phyloP scores from a whole-genome alignment of 768 basidiomycete species.

The Lactarius akahatsu region DNA sequence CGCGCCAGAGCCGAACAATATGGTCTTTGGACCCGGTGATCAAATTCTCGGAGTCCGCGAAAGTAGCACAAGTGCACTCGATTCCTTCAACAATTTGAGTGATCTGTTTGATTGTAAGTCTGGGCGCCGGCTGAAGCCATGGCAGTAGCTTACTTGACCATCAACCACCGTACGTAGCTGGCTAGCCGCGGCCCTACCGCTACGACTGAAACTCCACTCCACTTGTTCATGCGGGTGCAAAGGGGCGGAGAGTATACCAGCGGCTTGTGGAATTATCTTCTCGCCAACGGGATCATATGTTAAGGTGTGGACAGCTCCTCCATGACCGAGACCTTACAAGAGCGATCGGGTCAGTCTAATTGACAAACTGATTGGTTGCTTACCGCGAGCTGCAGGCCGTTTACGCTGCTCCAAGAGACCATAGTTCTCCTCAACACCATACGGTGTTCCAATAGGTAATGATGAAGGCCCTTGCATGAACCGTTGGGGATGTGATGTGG shows the following conservation, averaged over 20 bases:
- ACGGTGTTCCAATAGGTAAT: conserved; percentile 65
- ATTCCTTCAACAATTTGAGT: conserved; percentile 77
- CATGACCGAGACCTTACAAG: conserved; percentile 48
- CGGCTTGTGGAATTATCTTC: conserved; percentile 59
- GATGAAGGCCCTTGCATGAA: conserved; percentile 69
- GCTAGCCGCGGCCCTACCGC: conserved; percentile 40
- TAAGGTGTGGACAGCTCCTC: conserved; percentile 49
- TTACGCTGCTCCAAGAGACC: conserved; percentile 60
- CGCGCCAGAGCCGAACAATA: conserved; percentile 80
- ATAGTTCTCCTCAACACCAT: conserved; percentile 84
- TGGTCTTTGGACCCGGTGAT: conserved; percentile 81
- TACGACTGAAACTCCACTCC: conserved; percentile 56
- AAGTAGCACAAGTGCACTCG: conserved; percentile 69
- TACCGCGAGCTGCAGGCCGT: conserved; percentile 55
- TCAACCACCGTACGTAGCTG: conserved; percentile 65
- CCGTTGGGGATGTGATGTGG: conserved; percentile 68
- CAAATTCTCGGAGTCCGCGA: conserved; percentile 70
- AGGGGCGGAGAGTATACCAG: conserved; percentile 57
- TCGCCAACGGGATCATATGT: conserved; percentile 58
- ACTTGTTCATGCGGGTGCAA: conserved; percentile 64
- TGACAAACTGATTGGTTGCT: neutral
- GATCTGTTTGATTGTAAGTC: conserved; percentile 43
- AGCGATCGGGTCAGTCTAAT: neutral
- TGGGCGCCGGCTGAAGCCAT: conserved; percentile 10
- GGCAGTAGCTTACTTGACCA: conserved; percentile 46